Conservation (phyloP, 306 rosid genomes). For the Inga leiocalycina region DNA sequence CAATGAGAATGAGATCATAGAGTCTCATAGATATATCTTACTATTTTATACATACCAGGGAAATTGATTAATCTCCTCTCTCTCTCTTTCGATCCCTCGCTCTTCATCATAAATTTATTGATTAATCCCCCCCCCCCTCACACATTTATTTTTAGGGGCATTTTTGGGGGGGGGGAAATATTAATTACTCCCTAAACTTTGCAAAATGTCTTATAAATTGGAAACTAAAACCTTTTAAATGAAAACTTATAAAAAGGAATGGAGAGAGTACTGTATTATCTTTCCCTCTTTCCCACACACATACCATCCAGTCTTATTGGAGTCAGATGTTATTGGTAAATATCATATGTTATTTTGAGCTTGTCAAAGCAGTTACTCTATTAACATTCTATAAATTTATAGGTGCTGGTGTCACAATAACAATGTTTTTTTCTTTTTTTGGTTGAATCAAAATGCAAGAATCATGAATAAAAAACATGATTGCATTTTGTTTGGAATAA, state of each 20-base stretch:
- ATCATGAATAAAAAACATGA: background rate
- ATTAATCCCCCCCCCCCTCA: no score
- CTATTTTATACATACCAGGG: background rate
- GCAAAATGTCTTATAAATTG: background rate
- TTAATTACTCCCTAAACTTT: background rate
- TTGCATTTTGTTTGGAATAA: slow-evolving; percentile 12
- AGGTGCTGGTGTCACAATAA: background rate
- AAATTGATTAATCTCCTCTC: background rate
- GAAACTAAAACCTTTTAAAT: background rate
- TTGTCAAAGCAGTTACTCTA: slow-evolving; percentile 7
- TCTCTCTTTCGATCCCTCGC: background rate
- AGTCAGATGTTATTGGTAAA: background rate
- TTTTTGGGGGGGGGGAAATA: no score
- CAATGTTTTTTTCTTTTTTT: background rate
- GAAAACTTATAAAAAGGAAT: background rate
- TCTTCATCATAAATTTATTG: background rate
- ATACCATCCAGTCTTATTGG: background rate
- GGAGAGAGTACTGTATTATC: background rate
- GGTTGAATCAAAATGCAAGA: background rate
- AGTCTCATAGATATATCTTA: no score
- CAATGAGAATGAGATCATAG: no score
- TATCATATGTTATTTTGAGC: slow-evolving; percentile 23
- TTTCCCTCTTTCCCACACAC: background rate
- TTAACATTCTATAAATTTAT: background rate
- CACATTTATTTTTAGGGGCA: no score